Evolutionary conservation across 1,139 yeast species (phyloP).

Genomic region (Nakaseomyces delphensis): DNA sequence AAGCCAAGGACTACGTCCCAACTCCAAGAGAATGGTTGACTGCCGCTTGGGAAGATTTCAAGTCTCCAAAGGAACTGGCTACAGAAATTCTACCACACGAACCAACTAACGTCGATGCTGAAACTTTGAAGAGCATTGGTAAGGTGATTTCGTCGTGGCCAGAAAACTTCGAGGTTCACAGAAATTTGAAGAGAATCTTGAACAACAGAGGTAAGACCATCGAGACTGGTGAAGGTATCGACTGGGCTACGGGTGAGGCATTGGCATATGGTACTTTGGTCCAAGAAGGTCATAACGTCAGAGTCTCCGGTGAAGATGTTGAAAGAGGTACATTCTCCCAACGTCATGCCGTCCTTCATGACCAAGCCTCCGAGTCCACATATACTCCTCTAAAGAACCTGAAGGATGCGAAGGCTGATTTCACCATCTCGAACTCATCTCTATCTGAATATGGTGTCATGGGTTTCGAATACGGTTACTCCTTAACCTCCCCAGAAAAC

Average conservation of each 20-base stretch:
- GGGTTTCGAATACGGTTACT: conserved; percentile 99
- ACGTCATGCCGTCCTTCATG: conserved; percentile 98
- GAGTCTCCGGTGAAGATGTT: conserved; percentile 98
- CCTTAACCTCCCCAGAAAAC: conserved; percentile 94
- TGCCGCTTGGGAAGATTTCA: conserved; percentile 98
- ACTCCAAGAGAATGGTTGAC: conserved; percentile 97
- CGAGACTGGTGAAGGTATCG: conserved; percentile 87
- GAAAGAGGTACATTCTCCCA: conserved; percentile 99
- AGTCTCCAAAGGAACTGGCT: conserved; percentile 95
- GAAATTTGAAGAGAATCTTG: conserved; percentile 92
- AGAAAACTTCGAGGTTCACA: conserved; percentile 80
- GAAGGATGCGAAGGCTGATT: conserved; percentile 75
- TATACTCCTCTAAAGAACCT: conserved; percentile 80
- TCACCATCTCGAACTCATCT: conserved; percentile 89
- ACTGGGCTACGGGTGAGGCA: conserved; percentile 99
- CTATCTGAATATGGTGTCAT: conserved; percentile 97
- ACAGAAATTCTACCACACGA: conserved; percentile 91
- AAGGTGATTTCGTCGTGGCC: conserved; percentile 75
- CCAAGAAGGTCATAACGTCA: conserved; percentile 89
- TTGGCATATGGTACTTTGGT: conserved; percentile 91
- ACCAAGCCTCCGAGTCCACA: conserved; percentile 76
- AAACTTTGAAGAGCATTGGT: conserved; percentile 70
- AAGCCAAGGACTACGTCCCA: conserved; percentile 85
- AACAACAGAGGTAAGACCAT: conserved; percentile 78
- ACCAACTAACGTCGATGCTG: conserved; percentile 84